phyloP scores from a whole-genome alignment of 2,329 filamentous ascomycete genomes.

The Xylariaceae sp. region DNA sequence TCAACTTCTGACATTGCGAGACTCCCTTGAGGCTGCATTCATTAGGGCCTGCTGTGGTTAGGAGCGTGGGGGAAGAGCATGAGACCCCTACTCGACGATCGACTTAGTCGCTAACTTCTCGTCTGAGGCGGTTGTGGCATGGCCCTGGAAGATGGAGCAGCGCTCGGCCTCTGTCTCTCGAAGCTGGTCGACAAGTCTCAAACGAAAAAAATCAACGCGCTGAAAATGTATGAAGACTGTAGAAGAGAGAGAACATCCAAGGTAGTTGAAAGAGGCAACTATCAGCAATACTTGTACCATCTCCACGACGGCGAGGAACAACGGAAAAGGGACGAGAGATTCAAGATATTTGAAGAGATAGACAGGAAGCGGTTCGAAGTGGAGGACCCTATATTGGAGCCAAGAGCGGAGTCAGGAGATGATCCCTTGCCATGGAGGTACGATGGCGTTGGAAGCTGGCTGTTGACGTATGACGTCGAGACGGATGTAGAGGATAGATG shows the following conservation, averaged over 20 bases:
- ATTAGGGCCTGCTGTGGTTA: too few relatives aligned
- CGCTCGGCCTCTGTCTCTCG: conserved; percentile 51
- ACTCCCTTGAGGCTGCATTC: not conserved
- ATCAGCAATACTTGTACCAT: conserved; percentile 65
- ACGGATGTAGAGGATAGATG: conserved; percentile 42
- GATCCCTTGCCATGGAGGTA: conserved; percentile 47
- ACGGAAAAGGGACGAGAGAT: conserved; percentile 49
- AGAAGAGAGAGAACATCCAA: conserved; percentile 60
- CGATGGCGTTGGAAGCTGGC: conserved; percentile 43
- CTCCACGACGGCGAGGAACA: conserved; percentile 62
- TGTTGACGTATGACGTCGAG: conserved; percentile 45
- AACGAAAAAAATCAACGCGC: conserved; percentile 37
- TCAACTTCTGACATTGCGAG: not conserved
- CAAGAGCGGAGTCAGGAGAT: conserved; percentile 38
- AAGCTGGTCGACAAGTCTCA: conserved; percentile 46
- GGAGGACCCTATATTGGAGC: conserved; percentile 9
- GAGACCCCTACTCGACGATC: too few relatives aligned
- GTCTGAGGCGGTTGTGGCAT: conserved; percentile 53
- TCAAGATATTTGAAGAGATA: conserved; percentile 36
- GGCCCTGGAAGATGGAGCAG: conserved; percentile 60
- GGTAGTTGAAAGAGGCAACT: conserved; percentile 62
- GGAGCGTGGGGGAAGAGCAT: too few relatives aligned
- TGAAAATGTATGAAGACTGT: conserved; percentile 58
- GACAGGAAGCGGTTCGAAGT: conserved; percentile 22
- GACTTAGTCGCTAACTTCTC: conserved; percentile 1